Percentiles rank a stretch among this genome's conserved stretches.
Conservation (phyloP, 352 stramenopile species). For the Globisporangium paroecandrum region DNA sequence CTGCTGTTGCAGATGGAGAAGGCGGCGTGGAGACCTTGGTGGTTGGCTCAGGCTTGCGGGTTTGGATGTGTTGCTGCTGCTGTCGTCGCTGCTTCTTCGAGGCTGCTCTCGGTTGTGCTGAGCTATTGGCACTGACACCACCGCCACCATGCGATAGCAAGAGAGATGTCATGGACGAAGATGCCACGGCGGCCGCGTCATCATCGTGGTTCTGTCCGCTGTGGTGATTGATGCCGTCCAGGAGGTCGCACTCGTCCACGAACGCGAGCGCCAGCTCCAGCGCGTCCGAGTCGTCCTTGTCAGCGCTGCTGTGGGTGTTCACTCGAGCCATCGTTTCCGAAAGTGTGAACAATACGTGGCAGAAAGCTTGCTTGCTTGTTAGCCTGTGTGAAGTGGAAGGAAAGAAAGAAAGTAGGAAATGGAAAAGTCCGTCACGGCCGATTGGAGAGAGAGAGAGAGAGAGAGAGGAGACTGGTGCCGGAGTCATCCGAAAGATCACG, state of each 20-base stretch:
- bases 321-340: background rate
- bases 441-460: background rate
- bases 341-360: background rate
- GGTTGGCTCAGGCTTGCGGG: background rate
- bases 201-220: background rate
- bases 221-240: background rate
- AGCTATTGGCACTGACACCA: background rate
- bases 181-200: background rate
- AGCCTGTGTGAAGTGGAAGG: background rate
- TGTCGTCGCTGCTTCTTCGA: background rate
- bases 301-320: background rate
- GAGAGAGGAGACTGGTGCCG: background rate
- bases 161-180: background rate
- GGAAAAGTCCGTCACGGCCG: background rate
- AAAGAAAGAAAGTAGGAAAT: background rate
- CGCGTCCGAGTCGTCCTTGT: conserved; percentile 6
- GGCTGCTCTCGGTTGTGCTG: background rate
- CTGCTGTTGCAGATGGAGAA: background rate
- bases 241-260: conserved; percentile 9
- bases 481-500: background rate
- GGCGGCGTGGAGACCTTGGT: background rate
- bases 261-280: conserved; percentile 12
- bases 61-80: background rate
- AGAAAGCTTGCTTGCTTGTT: background rate
- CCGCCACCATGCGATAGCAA: background rate